Conservation (phyloP, 768 basidiomycete species). For the Coprinopsis cinerea region DNA sequence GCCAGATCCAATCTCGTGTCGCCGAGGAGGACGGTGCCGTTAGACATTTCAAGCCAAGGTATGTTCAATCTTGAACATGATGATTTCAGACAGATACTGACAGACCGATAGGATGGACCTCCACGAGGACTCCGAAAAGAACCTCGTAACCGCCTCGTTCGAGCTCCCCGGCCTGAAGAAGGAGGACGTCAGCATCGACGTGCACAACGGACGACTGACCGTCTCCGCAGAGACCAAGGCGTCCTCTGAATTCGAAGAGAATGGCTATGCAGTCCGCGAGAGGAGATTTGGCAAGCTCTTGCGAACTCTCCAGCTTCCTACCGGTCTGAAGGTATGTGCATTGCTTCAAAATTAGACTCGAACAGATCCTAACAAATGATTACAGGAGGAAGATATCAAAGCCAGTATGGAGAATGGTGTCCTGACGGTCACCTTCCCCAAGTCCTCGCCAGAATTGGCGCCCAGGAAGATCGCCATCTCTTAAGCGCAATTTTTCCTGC, state of each 20-base stretch:
- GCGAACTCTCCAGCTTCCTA: constrained; percentile 45
- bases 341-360: constrained; percentile 9
- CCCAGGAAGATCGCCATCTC: constrained; percentile 25
- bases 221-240: constrained; percentile 43
- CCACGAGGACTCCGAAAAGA: constrained; percentile 41
- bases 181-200: constrained; percentile 46
- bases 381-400: constrained; percentile 27
- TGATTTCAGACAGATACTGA: not conserved
- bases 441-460: constrained; percentile 24
- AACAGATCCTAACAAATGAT: constrained; percentile 25
- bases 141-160: constrained; percentile 48
- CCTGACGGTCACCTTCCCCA: constrained; percentile 43
- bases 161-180: constrained; percentile 52
- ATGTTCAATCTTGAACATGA: too few relatives aligned
- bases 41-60: constrained; percentile 27
- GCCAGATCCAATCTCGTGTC: constrained; percentile 4
- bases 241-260: constrained; percentile 27
- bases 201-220: constrained; percentile 42
- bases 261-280: constrained; percentile 40
- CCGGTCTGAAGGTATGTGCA: constrained; percentile 44
- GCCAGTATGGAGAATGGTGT: constrained; percentile 46
- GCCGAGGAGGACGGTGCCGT: constrained; percentile 12
- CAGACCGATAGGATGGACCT: constrained; percentile 42
- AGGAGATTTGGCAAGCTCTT: constrained; percentile 40
- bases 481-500: constrained; percentile 13